Conservation (phyloP, 768 basidiomycete species). For the Artomyces pyxidatus region DNA sequence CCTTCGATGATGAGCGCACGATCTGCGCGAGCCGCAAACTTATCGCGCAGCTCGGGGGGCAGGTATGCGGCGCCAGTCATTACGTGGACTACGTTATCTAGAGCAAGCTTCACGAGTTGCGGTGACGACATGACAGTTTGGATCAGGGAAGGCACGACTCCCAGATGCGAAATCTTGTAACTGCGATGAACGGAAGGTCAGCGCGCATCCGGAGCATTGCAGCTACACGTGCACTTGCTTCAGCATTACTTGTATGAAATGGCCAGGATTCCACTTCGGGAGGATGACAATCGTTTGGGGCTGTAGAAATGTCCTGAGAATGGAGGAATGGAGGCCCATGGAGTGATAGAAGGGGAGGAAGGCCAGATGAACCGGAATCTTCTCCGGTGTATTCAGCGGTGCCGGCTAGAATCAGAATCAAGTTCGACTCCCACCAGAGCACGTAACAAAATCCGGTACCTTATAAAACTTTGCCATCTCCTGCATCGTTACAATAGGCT, state of each 20-base stretch:
- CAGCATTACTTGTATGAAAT: conserved; percentile 43
- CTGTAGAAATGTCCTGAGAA: conserved; percentile 38
- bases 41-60: conserved; percentile 42
- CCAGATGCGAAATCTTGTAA: conserved; percentile 40
- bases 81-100: conserved; percentile 39
- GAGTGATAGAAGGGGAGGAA: conserved; percentile 65
- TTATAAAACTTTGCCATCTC: conserved; percentile 27
- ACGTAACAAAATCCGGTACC: conserved; percentile 27
- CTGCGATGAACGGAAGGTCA: no score
- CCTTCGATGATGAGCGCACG: no score
- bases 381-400: conserved; percentile 32
- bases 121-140: conserved; percentile 58
- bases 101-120: conserved; percentile 36
- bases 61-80: conserved; percentile 61
- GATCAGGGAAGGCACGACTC: conserved; percentile 54
- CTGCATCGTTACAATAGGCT: conserved; percentile 24
- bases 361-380: conserved; percentile 41
- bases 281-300: conserved; percentile 46
- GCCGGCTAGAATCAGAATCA: conserved; percentile 30
- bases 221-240: no score
- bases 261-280: conserved; percentile 51
- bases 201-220: no score
- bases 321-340: conserved; percentile 49
- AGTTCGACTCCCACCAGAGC: neutral
- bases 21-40: no score